Percentiles rank a stretch among this genome's conserved stretches.
Evolutionary conservation across 2,329 filamentous ascomycete species (phyloP).

Genomic region (Pseudopithomyces chartarum): DNA sequence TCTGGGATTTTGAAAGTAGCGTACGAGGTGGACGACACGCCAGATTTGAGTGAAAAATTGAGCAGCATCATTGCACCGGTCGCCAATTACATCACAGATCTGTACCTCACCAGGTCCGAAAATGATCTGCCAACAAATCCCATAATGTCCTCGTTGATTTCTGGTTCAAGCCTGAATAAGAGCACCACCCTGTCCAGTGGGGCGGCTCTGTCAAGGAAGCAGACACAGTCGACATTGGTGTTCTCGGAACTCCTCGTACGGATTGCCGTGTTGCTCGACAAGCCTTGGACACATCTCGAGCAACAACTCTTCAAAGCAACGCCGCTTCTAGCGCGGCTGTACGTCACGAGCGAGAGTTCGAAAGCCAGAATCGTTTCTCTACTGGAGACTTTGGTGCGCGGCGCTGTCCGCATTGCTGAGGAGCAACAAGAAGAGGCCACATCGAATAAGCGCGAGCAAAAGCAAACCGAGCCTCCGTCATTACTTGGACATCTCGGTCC

Average conservation of each 20-base stretch:
- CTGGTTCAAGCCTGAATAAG: conserved; percentile 47
- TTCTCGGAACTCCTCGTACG: conserved; percentile 74
- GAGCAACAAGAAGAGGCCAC: conserved; percentile 15
- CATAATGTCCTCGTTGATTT: conserved; percentile 71
- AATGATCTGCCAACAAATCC: conserved; percentile 78
- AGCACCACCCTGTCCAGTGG: conserved; percentile 52
- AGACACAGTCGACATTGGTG: conserved; percentile 67
- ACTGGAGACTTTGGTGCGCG: conserved; percentile 74
- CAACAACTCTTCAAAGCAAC: conserved; percentile 80
- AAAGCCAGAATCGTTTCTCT: conserved; percentile 69
- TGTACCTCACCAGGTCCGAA: conserved; percentile 73
- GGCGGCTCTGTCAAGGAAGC: conserved; percentile 55
- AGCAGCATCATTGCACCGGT: conserved; percentile 71
- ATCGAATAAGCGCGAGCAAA: conserved; percentile 37
- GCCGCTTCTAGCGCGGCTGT: conserved; percentile 76
- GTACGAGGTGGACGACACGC: conserved; percentile 73
- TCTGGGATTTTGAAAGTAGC: conserved; percentile 72
- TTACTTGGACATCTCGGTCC: conserved; percentile 88
- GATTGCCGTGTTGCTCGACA: conserved; percentile 67
- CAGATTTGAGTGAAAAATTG: conserved; percentile 54
- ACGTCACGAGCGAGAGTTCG: conserved; percentile 70
- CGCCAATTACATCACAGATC: conserved; percentile 75
- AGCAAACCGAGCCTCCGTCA: conserved; percentile 74
- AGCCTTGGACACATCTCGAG: conserved; percentile 70
- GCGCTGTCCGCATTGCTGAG: conserved; percentile 64